These are phyloP conservation scores for Jasminum sambac DNA, from an alignment of 257 asterid genomes.

Conservation along the genomic window DNA sequence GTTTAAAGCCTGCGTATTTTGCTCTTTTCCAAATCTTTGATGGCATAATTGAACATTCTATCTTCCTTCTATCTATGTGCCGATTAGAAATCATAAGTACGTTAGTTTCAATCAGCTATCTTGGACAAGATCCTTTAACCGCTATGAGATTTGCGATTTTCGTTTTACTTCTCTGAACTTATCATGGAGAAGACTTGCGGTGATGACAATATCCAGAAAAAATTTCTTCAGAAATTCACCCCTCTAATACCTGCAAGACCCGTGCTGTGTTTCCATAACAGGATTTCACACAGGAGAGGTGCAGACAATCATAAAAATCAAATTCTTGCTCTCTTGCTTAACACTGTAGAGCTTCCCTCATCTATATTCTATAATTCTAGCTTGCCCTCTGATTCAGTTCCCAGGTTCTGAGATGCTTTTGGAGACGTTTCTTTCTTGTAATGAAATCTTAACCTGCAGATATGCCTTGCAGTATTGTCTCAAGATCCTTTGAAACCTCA, in stretches of 20 bases:
- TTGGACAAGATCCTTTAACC: background rate
- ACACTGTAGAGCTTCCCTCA: background rate
- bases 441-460: no score
- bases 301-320: background rate
- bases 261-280: background rate
- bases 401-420: no score
- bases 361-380: background rate
- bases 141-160: no score
- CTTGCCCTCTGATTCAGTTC: no score
- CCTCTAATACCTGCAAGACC: background rate
- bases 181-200: background rate
- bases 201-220: background rate
- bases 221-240: background rate
- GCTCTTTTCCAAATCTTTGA: conserved; percentile 1
- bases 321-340: background rate
- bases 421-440: no score
- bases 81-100: no score
- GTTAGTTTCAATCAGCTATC: background rate
- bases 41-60: conserved; percentile 3
- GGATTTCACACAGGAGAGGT: background rate
- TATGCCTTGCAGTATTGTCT: no score
- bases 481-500: no score
- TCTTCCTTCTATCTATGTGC: background rate
- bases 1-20: background rate
- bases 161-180: background rate